These are phyloP conservation scores for Xylariaceae sp. DNA, from an alignment of 2,329 filamentous ascomycete genomes.

Conservation along the genomic window DNA sequence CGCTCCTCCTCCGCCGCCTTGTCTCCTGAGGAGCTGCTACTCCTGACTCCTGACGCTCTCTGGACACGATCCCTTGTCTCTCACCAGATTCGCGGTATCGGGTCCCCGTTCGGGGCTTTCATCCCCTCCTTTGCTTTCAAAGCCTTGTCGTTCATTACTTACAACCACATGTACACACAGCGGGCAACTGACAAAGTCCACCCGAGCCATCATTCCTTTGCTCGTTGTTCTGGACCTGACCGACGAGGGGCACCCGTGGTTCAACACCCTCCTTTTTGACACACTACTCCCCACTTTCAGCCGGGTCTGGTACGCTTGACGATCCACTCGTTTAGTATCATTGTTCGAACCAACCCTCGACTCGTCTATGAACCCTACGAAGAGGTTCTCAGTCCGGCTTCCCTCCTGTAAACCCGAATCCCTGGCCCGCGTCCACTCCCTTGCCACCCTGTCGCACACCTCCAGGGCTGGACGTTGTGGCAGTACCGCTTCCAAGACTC, in stretches of 20 bases:
- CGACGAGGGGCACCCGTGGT: too few species aligned
- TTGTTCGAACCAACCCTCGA: too few species aligned
- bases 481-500: slow-evolving; percentile 2
- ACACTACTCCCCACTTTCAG: too few species aligned
- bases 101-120: background rate
- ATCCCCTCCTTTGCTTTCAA: background rate
- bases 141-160: background rate
- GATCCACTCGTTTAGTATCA: too few species aligned
- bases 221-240: too few species aligned
- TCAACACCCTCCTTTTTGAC: too few species aligned
- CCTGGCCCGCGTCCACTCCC: slow-evolving; percentile 17
- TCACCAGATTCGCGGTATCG: background rate
- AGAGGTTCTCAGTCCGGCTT: background rate
- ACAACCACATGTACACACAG: background rate
- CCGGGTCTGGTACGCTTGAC: too few species aligned
- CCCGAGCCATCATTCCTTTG: too few species aligned
- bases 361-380: background rate
- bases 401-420: slow-evolving; percentile 11
- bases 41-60: slow-evolving; percentile 1
- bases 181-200: too few species aligned
- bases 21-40: too few species aligned
- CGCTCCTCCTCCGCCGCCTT: too few species aligned
- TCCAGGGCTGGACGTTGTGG: slow-evolving; percentile 6
- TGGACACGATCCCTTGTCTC: background rate
- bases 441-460: slow-evolving; percentile 6